Base-by-base conservation (phyloP, 1,139 yeast genomes). In the Fermentozyma sake region DNA sequence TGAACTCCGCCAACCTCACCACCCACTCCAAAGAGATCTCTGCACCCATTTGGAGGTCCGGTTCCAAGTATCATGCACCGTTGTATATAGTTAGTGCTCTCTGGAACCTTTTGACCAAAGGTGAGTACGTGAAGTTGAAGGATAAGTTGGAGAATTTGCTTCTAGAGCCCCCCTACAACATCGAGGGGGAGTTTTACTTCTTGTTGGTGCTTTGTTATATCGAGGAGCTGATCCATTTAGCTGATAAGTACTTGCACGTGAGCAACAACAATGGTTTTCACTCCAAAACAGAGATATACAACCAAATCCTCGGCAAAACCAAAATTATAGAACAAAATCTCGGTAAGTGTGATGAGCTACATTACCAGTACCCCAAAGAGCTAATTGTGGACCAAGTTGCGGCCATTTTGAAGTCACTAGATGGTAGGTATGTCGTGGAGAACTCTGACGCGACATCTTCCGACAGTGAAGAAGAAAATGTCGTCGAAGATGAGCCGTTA, bases 121-220 rank as follows among this genome's bases (percentile, higher is more conserved):
- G 52, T n/a, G 50, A 58, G 7, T 52, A 47, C 28, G 32, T 44
- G 6, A 43, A 33, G 17, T 46, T 61, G 2, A 48, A 44, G 23
- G 59, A 52, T 8, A 52, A 40, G 11, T 41, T 72, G 10, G 61
- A 62, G 19, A 72, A 64, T 23, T 39, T 69, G 26, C 38, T 69
- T 18, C 50, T 70, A 21, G 61, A 56, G 31, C 69, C 68, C 1
- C 76, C 77, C 0, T 70, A 57, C 39, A 58, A 56, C 33, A 49
- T 46, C 7, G 71, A 71, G 27, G 76, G 77, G 0, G 49, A 54
- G 0, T 54, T 61, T 25, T 58, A 61, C 31, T 66, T 53, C 33
- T 39, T 67, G 14, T 32, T 50, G 31, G 53, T 53, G 5, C 34
- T 62, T 13, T 56, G 68, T 32, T 37, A 45, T 24, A 36, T 64